These are phyloP conservation scores for Aureobasidium sp. DNA, from an alignment of 2,329 filamentous ascomycete genomes.

Conservation along the genomic window DNA sequence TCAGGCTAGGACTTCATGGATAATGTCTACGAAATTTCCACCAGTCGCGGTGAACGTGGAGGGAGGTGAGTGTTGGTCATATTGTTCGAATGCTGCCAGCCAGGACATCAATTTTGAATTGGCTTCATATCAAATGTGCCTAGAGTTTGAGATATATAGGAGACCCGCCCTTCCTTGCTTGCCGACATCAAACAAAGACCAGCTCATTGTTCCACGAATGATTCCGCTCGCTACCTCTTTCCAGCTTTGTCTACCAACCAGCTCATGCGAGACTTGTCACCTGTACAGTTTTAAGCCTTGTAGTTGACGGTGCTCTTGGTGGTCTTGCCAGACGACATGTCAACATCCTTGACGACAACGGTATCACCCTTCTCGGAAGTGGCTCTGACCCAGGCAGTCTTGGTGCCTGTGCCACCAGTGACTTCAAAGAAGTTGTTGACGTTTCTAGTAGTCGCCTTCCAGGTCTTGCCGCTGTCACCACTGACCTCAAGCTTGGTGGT, in stretches of 20 bases:
- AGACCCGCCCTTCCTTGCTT: conserved; percentile 2
- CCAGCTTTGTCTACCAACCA: background rate
- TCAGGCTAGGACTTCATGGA: background rate
- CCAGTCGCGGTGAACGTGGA: background rate
- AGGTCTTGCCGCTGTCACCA: conserved; percentile 52
- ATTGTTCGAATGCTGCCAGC: background rate
- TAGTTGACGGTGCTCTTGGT: conserved; percentile 5
- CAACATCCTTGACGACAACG: conserved; percentile 22
- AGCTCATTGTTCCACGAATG: background rate
- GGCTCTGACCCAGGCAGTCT: conserved; percentile 19
- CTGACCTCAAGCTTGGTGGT: conserved; percentile 54
- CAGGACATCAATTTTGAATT: conserved; percentile 5
- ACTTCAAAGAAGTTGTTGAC: conserved; percentile 32
- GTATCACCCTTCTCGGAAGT: conserved; percentile 18
- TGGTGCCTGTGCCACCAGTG: conserved; percentile 17
- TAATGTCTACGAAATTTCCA: background rate
- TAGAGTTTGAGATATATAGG: conserved; percentile 5
- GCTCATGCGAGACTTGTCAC: background rate
- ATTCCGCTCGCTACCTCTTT: background rate
- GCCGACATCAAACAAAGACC: background rate
- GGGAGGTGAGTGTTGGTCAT: background rate
- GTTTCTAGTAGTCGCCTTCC: conserved; percentile 49
- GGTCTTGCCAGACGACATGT: conserved; percentile 12
- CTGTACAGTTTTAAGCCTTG: background rate
- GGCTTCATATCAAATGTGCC: conserved; percentile 10